phyloP scores from a whole-genome alignment of 495 filamentous ascomycete genomes.

The Penicillium coprophilum region DNA sequence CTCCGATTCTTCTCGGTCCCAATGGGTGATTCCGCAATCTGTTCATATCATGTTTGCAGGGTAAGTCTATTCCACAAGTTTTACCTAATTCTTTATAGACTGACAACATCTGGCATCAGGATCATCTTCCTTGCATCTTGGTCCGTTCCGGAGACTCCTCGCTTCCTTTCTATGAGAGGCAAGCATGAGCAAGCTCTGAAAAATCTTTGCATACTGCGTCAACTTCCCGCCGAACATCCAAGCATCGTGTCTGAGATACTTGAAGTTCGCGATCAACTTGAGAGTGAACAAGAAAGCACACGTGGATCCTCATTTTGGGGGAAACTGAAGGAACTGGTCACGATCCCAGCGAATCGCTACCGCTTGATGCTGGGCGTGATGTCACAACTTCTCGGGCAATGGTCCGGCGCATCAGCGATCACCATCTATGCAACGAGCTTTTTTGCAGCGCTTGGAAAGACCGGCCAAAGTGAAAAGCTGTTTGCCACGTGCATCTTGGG shows the following conservation, averaged over 20 bases:
- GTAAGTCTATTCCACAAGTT: neutral
- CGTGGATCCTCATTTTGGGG: constrained; percentile 7
- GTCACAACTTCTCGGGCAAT: constrained; percentile 10
- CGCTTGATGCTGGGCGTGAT: constrained; percentile 10
- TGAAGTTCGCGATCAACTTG: constrained; percentile 2
- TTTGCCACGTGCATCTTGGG: constrained; percentile 10
- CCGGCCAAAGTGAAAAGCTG: constrained; percentile 7
- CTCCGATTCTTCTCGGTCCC: constrained; percentile 5
- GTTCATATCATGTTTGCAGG: constrained; percentile 13
- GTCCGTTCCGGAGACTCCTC: constrained; percentile 9
- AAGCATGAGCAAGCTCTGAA: constrained; percentile 3
- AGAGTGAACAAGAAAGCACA: constrained; percentile 8
- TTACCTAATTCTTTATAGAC: neutral
- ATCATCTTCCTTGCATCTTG: constrained; percentile 9
- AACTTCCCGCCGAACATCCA: constrained; percentile 1
- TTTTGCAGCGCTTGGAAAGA: constrained; percentile 8
- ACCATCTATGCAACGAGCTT: constrained; percentile 9
- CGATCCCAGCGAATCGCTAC: constrained; percentile 6
- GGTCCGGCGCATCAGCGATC: constrained; percentile 9
- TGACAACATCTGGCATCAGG: neutral
- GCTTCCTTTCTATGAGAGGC: constrained; percentile 6
- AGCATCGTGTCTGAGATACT: constrained; percentile 5
- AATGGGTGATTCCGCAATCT: constrained; percentile 8
- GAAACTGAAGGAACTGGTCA: constrained; percentile 8
- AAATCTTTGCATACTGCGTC: constrained; percentile 6